Percentiles rank a stretch among this genome's conserved stretches.
Conservation (phyloP, 1,139 yeast species). For the Taiozyma sp. region DNA sequence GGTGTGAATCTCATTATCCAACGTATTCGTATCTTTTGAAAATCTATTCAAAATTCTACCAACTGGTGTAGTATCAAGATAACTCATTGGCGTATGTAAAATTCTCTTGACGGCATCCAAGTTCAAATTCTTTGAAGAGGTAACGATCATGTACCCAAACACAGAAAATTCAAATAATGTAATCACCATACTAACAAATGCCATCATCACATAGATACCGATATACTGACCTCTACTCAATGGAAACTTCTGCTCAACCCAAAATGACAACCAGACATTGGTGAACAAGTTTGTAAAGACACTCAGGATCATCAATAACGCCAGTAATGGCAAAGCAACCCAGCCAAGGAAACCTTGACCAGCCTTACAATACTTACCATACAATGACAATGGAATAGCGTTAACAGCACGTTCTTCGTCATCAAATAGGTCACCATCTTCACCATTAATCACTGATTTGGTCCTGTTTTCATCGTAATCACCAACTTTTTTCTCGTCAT, state of each 20-base stretch:
- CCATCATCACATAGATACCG: conserved; percentile 50
- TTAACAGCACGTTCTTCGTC: conserved; percentile 34
- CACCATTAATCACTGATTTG: conserved; percentile 33
- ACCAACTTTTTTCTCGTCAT: conserved; percentile 24
- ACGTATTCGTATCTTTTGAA: conserved; percentile 79
- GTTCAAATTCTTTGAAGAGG: conserved; percentile 35
- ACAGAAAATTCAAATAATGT: conserved; percentile 2
- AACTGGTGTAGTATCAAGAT: conserved; percentile 61
- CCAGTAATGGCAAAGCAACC: conserved; percentile 36
- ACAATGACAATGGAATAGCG: conserved; percentile 44
- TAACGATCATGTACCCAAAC: conserved; percentile 48
- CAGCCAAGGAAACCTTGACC: conserved; percentile 43
- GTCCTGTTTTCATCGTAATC: conserved; percentile 32
- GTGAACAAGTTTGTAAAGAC: conserved; percentile 62
- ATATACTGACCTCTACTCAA: conserved; percentile 55
- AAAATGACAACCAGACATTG: conserved; percentile 80
- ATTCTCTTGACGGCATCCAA: conserved; percentile 53
- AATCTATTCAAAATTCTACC: conserved; percentile 71
- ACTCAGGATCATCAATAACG: conserved; percentile 29
- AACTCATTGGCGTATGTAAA: conserved; percentile 68
- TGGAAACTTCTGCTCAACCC: conserved; percentile 59
- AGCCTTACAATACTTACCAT: conserved; percentile 43
- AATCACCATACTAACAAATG: conserved; percentile 39
- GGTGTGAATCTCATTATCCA: conserved; percentile 72
- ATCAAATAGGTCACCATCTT: conserved; percentile 34